A percentile compares a stretch with the other conserved stretches of the same genome.
These are phyloP conservation scores for Epicoccum nigrum DNA, from an alignment of 2,329 filamentous ascomycete species.

Conservation along the genomic window DNA sequence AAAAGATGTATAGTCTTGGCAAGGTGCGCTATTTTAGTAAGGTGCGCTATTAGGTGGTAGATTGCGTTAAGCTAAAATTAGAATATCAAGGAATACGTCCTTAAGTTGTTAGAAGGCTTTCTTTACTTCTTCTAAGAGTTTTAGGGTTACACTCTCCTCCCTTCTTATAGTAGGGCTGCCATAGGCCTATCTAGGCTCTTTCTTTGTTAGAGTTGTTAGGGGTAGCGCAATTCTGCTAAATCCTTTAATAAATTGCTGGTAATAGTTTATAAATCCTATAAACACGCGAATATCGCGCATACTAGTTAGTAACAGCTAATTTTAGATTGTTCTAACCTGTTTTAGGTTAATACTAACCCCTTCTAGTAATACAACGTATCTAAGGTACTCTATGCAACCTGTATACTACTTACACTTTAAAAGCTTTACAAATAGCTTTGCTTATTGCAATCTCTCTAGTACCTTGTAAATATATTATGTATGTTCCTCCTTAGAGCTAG, in stretches of 20 bases:
- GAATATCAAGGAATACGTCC: not conserved
- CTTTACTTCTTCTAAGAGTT: not conserved
- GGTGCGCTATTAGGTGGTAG: too few species aligned
- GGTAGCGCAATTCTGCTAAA: not conserved
- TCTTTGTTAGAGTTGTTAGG: not conserved
- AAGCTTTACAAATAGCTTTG: not conserved
- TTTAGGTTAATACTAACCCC: not conserved
- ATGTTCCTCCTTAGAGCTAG: not conserved
- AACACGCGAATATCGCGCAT: not conserved
- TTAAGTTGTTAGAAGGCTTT: not conserved
- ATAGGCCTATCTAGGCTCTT: not conserved
- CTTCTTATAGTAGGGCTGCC: not conserved
- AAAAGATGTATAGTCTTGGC: too few species aligned
- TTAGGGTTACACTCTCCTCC: not conserved
- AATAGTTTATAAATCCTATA: conserved; percentile 1
- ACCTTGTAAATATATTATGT: not conserved
- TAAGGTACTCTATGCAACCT: not conserved
- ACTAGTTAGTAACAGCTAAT: conserved; percentile 1
- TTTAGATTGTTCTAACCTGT: not conserved
- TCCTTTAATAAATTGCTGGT: not conserved
- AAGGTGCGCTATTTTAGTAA: too few species aligned
- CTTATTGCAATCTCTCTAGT: not conserved
- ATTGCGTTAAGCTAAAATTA: not conserved
- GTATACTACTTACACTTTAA: not conserved
- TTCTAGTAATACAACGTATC: not conserved